Percentiles rank a stretch among this genome's conserved stretches.
phyloP scores from a whole-genome alignment of 192 early-diverging fungal species.

The Podochytrium sp. region DNA sequence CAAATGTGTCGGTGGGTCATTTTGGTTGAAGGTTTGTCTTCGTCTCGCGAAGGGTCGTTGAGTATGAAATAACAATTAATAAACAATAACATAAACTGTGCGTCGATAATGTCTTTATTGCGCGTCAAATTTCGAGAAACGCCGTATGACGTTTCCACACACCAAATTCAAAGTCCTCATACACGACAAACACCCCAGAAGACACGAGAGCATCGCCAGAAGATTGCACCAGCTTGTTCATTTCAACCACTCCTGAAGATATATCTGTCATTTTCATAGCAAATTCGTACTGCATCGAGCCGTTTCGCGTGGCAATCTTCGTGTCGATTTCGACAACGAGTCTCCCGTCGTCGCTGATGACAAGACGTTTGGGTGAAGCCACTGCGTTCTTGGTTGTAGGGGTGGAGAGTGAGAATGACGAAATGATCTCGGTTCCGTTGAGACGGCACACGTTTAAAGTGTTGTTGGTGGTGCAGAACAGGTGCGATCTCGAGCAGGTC shows the following conservation, averaged over 20 bases:
- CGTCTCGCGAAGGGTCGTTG: no score
- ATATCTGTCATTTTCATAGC: background rate
- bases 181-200: background rate
- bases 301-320: background rate
- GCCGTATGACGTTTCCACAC: background rate
- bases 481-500: conserved; percentile 12
- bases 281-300: background rate
- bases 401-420: background rate
- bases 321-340: background rate
- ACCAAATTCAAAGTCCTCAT: background rate
- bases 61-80: no score
- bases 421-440: background rate
- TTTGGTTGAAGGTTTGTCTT: background rate
- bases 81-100: no score
- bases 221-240: background rate
- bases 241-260: background rate
- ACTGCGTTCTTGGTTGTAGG: no score
- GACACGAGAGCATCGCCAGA: background rate
- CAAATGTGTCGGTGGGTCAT: background rate
- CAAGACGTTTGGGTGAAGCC: background rate
- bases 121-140: background rate
- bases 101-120: no score
- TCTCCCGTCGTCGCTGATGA: background rate
- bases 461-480: background rate
- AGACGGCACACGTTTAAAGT: background rate